Evolutionary conservation across 768 basidiomycete genomes (phyloP).

Genomic region (Polyporus arcularius): DNA sequence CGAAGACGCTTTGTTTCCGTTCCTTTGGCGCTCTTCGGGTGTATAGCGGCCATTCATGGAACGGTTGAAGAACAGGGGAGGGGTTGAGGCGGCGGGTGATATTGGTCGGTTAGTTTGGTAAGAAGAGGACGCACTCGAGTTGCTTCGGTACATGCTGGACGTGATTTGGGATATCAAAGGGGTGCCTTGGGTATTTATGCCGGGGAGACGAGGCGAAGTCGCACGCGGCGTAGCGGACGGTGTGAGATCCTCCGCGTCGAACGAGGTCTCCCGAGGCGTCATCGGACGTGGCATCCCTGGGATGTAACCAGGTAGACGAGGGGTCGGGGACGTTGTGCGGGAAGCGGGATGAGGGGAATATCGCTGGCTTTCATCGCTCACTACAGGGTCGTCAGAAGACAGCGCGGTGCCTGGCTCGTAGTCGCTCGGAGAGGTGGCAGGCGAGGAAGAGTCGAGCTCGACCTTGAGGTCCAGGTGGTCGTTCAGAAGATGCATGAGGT

Average conservation of each 20-base stretch:
- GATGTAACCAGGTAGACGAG: slow-evolving; percentile 77
- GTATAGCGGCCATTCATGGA: slow-evolving; percentile 67
- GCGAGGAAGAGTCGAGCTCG: slow-evolving; percentile 19
- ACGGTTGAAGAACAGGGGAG: slow-evolving; percentile 56
- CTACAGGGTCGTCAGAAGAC: slow-evolving; percentile 59
- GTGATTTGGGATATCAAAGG: slow-evolving; percentile 39
- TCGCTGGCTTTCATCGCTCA: slow-evolving; percentile 52
- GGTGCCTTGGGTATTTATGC: slow-evolving; percentile 29
- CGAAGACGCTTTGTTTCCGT: slow-evolving; percentile 5
- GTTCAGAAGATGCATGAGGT: slow-evolving; percentile 10
- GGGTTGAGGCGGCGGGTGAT: slow-evolving; percentile 46
- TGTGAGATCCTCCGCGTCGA: slow-evolving; percentile 71
- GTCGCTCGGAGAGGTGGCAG: slow-evolving; percentile 29
- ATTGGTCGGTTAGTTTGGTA: slow-evolving; percentile 47
- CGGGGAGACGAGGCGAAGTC: slow-evolving; percentile 57
- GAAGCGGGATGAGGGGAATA: slow-evolving; percentile 57
- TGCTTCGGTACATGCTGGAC: slow-evolving; percentile 48
- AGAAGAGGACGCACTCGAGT: slow-evolving; percentile 55
- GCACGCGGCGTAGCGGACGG: slow-evolving; percentile 78
- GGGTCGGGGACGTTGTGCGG: slow-evolving; percentile 49
- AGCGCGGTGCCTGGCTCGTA: slow-evolving; percentile 72
- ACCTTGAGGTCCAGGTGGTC: slow-evolving; percentile 10
- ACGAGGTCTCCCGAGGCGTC: slow-evolving; percentile 74
- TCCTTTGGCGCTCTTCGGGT: slow-evolving; percentile 47
- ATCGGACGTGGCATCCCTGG: slow-evolving; percentile 91